Percentiles rank a stretch among this genome's conserved stretches.
Conservation (phyloP, 1,284 basidiomycete species). For the Taiwanofungus camphoratus region DNA sequence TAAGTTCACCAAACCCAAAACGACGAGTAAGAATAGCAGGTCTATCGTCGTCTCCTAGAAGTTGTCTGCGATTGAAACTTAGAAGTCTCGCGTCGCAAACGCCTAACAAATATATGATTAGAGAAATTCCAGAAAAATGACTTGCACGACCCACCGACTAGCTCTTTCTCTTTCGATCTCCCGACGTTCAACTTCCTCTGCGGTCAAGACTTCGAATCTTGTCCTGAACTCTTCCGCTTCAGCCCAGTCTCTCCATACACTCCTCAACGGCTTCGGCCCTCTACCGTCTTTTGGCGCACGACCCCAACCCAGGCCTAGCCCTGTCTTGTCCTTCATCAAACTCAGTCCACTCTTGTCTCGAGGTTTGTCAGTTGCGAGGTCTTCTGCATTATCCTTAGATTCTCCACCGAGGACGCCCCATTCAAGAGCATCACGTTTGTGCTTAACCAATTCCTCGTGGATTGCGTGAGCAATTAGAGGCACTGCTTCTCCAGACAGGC, state of each 20-base stretch:
- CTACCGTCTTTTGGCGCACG: slow-evolving; percentile 63
- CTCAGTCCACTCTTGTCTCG: slow-evolving; percentile 46
- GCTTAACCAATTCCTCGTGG: slow-evolving; percentile 91
- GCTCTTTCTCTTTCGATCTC: slow-evolving; percentile 82
- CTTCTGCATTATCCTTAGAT: slow-evolving; percentile 20
- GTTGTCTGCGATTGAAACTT: slow-evolving; percentile 59
- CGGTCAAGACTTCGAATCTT: slow-evolving; percentile 78
- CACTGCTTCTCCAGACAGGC: slow-evolving; percentile 81
- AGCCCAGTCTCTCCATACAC: slow-evolving; percentile 93
- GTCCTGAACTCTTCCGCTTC: slow-evolving; percentile 92
- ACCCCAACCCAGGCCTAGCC: slow-evolving; percentile 66
- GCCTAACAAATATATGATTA: slow-evolving; percentile 33
- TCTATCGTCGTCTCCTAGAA: slow-evolving; percentile 27
- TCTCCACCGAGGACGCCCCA: slow-evolving; percentile 79
- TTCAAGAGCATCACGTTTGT: slow-evolving; percentile 92
- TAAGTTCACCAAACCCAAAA: too few relatives aligned
- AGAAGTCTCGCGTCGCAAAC: slow-evolving; percentile 67
- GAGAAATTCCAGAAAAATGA: not conserved
- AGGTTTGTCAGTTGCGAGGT: slow-evolving; percentile 25
- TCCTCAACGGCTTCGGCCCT: slow-evolving; percentile 78
- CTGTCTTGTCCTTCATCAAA: slow-evolving; percentile 72
- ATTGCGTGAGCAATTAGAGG: slow-evolving; percentile 90
- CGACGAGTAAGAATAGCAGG: too few relatives aligned
- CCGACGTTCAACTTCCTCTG: slow-evolving; percentile 87
- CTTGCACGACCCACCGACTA: slow-evolving; percentile 36